Evolutionary conservation across 306 rosid species (phyloP).

Genomic region (Vigna trinervia): DNA sequence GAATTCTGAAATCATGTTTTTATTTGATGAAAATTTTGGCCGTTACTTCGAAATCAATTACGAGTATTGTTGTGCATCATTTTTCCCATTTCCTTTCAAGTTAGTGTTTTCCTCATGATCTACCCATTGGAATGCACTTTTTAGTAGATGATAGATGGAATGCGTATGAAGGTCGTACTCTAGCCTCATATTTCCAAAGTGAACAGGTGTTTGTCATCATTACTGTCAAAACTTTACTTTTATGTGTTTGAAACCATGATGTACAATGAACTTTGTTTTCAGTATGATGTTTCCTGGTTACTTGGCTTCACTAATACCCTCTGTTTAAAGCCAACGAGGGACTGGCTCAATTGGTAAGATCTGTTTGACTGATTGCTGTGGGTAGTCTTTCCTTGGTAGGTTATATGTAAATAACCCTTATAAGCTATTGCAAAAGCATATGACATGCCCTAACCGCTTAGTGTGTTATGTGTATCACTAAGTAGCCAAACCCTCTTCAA

Average conservation of each 20-base stretch:
- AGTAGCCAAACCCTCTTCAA: slow-evolving; percentile 24
- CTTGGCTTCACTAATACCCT: slow-evolving; percentile 4
- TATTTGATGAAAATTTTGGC: slow-evolving; percentile 24
- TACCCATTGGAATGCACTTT: slow-evolving; percentile 16
- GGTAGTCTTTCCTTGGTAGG: slow-evolving; percentile 29
- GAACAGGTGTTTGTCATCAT: not conserved
- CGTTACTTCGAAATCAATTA: not conserved
- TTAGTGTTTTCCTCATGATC: slow-evolving; percentile 23
- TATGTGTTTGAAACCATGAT: not conserved
- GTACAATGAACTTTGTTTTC: not conserved
- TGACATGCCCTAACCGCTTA: not conserved
- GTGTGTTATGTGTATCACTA: not conserved
- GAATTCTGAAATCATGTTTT: slow-evolving; percentile 29
- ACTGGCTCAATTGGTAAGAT: slow-evolving; percentile 28
- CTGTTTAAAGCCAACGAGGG: slow-evolving; percentile 13
- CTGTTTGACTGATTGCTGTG: slow-evolving; percentile 12
- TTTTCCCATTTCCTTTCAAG: not conserved
- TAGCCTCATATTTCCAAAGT: slow-evolving; percentile 29
- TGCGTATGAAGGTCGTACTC: slow-evolving; percentile 24
- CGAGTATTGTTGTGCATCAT: slow-evolving; percentile 31
- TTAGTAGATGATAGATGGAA: slow-evolving; percentile 20
- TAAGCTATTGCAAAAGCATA: not conserved
- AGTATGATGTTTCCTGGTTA: slow-evolving; percentile 9
- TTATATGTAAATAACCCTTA: slow-evolving; percentile 17
- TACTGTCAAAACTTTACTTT: slow-evolving; percentile 14